These are phyloP conservation scores for Paramecium biaurelia DNA, from an alignment of 73 alveolate species.

Conservation along the genomic window DNA sequence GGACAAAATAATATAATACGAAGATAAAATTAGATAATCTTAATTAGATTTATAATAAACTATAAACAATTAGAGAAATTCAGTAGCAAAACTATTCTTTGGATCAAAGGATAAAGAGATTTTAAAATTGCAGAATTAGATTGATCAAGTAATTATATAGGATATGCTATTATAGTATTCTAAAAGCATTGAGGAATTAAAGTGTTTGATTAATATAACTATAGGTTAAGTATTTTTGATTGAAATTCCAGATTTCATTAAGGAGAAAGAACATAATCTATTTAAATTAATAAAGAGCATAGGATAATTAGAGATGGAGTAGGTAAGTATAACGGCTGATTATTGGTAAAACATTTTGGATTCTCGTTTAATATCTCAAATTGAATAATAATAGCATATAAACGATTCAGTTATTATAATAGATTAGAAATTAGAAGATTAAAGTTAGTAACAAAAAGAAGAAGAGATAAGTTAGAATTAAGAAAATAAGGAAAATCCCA, in stretches of 20 bases:
- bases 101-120: neutral
- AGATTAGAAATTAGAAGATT: neutral
- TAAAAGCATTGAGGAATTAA: neutral
- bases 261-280: neutral
- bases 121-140: neutral
- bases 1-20: neutral
- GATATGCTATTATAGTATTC: neutral
- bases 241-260: neutral
- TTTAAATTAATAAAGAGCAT: neutral
- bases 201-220: neutral
- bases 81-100: neutral
- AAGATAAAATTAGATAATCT: neutral
- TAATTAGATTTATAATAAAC: constrained; percentile 7
- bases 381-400: neutral
- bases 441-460: neutral
- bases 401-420: neutral
- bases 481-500: neutral
- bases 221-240: neutral
- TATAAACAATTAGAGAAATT: neutral
- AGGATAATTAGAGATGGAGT: neutral
- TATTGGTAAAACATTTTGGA: neutral
- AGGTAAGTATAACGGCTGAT: neutral
- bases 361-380: neutral
- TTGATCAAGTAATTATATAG: neutral
- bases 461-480: neutral